Conservation (phyloP, 371 early-diverging fungal genomes). For the Polyrhizophydium stewartii region DNA sequence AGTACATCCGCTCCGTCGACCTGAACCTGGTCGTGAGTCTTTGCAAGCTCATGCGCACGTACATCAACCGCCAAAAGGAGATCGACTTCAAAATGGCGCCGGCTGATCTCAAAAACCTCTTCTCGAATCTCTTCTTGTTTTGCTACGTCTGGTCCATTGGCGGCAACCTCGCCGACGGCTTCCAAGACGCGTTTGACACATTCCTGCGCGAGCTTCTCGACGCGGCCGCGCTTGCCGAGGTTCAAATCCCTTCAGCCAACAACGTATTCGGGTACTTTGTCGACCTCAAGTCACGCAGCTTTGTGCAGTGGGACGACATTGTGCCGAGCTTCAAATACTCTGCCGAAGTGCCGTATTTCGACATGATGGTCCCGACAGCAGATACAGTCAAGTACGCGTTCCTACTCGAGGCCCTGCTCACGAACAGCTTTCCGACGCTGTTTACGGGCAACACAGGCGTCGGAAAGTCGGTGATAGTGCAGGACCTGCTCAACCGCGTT, state of each 20-base stretch:
- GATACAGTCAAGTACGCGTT: constrained; percentile 54
- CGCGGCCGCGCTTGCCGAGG: constrained; percentile 30
- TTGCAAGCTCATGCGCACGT: constrained; percentile 42
- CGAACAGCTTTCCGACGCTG: constrained; percentile 40
- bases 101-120: constrained; percentile 32
- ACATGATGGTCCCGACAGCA: constrained; percentile 55
- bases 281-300: constrained; percentile 34
- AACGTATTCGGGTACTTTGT: constrained; percentile 46
- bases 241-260: constrained; percentile 38
- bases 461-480: constrained; percentile 49
- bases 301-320: constrained; percentile 50
- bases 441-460: constrained; percentile 54
- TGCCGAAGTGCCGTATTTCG: constrained; percentile 46
- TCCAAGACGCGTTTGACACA: constrained; percentile 50
- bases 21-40: constrained; percentile 42
- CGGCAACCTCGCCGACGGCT: constrained; percentile 50
- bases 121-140: constrained; percentile 46
- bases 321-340: constrained; percentile 47
- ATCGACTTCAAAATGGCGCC: constrained; percentile 30
- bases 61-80: constrained; percentile 26
- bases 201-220: constrained; percentile 47
- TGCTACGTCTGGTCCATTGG: constrained; percentile 52
- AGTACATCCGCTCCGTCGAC: constrained; percentile 43
- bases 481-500: constrained; percentile 39
- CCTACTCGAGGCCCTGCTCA: constrained; percentile 40